Base-by-base conservation (phyloP, 2,329 filamentous ascomycete species). In the Sporothrix pallida region DNA sequence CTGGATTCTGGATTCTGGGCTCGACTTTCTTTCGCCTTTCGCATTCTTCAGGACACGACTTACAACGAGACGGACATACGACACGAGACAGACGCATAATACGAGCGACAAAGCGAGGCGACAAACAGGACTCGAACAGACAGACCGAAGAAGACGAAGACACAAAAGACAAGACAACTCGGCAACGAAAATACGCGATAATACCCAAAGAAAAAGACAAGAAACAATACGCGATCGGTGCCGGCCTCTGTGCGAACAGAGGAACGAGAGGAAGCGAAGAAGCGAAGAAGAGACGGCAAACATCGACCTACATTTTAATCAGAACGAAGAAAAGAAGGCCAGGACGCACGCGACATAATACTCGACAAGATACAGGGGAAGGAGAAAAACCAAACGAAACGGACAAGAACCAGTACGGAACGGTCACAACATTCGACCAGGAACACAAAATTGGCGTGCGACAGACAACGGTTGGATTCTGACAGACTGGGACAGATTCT, bases 191-290 rank as follows among this genome's bases (percentile, higher is more conserved):
- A 54, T 7, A 26, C 13, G 26, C 31, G 31, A 13, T 12, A 50
- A 58, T 37, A 37, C 31, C 31, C 5, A 37, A 37, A 31, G 31
- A 48, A 12, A 13, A 70, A 10, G 20, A 13, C 20, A 50, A 54
- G 23, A 26, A 26, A 48, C 68, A 70, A 26, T 44, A 67, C 63
- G 62, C 62, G 42, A 65, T 46, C 62, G 62, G 62, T 46, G 62
- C 42, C 62, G 62, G 58, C 62, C 62, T 46, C 62, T 23, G 62
- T 58, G 56, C 56, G 31, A 13, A 58, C 56, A 31, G 23, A 31
- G 15, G 15, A 48, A 37, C 2, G 6, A 37, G 26, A 15, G 13
- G 56, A 60, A 7, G 31, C 31, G 31, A 37, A 37, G 31, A 37
- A 37, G 23, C 23, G 8, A 60, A 17, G 12, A 60, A 15, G 26